Base-by-base conservation (phyloP, 352 stramenopile genomes). In the Phytophthora litchii region DNA sequence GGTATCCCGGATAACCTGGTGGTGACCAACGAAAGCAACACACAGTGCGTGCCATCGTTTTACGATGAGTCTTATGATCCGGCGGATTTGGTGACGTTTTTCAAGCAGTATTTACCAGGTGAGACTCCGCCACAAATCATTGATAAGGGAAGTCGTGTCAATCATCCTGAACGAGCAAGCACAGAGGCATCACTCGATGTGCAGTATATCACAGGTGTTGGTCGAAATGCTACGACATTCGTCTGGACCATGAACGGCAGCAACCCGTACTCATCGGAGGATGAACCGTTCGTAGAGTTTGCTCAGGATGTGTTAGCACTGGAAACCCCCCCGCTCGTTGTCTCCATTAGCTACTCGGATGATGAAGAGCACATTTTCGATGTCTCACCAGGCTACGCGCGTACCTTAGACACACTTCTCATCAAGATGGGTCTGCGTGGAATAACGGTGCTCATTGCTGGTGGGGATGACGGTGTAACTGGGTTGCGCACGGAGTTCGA, bases 321-420 rank as follows among this genome's bases (percentile, higher is more conserved):
- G 59, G 80, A 94, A 10, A 64, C 60, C 0, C 84, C 91, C 7
- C 89, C 90, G 12, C 74, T 86, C 35, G 87, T 98, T 3, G 72
- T 97, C 3, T 97, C 88, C 1, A 95, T 96, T 48, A 94, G 76
- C 43, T 97, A 97, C 54, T 95, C 92, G 8, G 89, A 96, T 58
- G 84, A 97, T 36, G 89, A 97, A 72, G 88, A 96, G 36, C 77
- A 92, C 45, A 92, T 95, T 52, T 95, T 92, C 54, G 72, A 93
- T 8, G 64, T 83, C 17, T 87, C 77, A 2, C 49, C 76, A 3
- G 76, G 78, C 9, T 96, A 95, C 49, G 86, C 95, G 42, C 78
- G 75, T 11, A 72, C 60, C 0, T 86, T 97, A 40, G 91, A 98
- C 52, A 77, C 76, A 1, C 71, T 97, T 44, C 67, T 97, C 6